Evolutionary conservation across 2,329 filamentous ascomycete genomes (phyloP), one percentile per base, ranked within the genome.

Genomic region (Phialophora expanda): DNA sequence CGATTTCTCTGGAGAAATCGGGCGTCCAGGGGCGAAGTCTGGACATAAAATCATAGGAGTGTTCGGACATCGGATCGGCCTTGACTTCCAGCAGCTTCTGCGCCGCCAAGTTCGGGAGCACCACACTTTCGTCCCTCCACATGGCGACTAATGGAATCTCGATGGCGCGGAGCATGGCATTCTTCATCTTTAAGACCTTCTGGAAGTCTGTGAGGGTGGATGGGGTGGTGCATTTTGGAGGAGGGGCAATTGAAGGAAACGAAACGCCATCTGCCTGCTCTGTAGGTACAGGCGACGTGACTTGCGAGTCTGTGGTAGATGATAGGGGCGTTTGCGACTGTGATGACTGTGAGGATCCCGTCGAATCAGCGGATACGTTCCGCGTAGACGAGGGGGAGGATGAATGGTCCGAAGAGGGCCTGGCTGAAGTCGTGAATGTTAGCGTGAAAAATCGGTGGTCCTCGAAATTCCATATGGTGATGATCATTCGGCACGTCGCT

Each of bases 91-190:
- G 82, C n/a, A 89, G 76, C 3, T 78, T 76, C 12, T 84, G 79
- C 12, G 85, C 85, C 3, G 89, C 89, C 70, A 85, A 86, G 73
- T 94, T 94, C 3, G 90, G 88, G 51, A 92, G 87, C 0, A 86
- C 88, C 55, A 92, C 87, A 56, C 86, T 89, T 61, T 89, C 87
- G 70, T 94, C 91, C 73, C 89, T 90, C 91, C 91, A 93, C 87
- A 93, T 90, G 26, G 89, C 89, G 53, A 93, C 80, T 24, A 92
- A 89, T 0, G 91, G 90, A 74, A 91, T 87, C 67, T 87, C 85
- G 28, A 91, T 90, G 46, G 87, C 90, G 73, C 92, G 90, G 6
- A 94, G 79, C 22, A 93, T 82, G 0, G 90, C 90, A 74, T 93
- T 90, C 75, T 93, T 93, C 80, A 94, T 86, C 58, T 88, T 82